Conservation (phyloP, 495 filamentous ascomycete species). For the Pyrenopolyporus hunteri region DNA sequence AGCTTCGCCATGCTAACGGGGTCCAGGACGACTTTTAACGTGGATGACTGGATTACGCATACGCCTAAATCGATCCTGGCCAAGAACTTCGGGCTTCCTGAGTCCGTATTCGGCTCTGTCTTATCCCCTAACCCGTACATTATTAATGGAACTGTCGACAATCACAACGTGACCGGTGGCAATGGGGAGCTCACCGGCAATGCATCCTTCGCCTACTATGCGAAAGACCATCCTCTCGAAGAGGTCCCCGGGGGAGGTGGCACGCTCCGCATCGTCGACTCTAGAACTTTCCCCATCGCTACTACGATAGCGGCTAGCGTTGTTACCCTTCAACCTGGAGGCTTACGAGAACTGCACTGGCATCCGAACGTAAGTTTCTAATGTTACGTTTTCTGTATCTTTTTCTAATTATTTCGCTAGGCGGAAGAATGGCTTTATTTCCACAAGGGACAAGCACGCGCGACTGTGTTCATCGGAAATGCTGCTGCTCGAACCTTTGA, state of each 20-base stretch:
- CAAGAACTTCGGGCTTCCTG: conserved; percentile 67
- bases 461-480: conserved; percentile 66
- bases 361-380: conserved; percentile 63
- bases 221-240: conserved; percentile 56
- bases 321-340: conserved; percentile 64
- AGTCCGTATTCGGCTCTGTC: conserved; percentile 61
- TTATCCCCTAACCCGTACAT: conserved; percentile 67
- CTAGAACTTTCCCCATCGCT: conserved; percentile 64
- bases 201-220: conserved; percentile 63
- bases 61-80: conserved; percentile 66
- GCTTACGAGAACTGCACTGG: conserved; percentile 69
- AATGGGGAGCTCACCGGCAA: conserved; percentile 57
- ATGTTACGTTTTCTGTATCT: neutral
- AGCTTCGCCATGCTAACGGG: neutral
- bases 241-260: conserved; percentile 65
- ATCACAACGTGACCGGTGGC: conserved; percentile 54
- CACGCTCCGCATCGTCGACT: conserved; percentile 64
- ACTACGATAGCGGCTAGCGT: conserved; percentile 67
- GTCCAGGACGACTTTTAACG: conserved; percentile 63
- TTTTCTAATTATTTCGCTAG: conserved; percentile 39
- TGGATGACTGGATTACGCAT: conserved; percentile 69
- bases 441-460: conserved; percentile 62
- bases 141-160: conserved; percentile 58
- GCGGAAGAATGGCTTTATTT: conserved; percentile 73
- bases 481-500: conserved; percentile 67